A percentile compares a stretch with the other conserved stretches of the same genome.
Evolutionary conservation across 306 rosid genomes (phyloP).

Genomic region (Trifolium subterraneum): DNA sequence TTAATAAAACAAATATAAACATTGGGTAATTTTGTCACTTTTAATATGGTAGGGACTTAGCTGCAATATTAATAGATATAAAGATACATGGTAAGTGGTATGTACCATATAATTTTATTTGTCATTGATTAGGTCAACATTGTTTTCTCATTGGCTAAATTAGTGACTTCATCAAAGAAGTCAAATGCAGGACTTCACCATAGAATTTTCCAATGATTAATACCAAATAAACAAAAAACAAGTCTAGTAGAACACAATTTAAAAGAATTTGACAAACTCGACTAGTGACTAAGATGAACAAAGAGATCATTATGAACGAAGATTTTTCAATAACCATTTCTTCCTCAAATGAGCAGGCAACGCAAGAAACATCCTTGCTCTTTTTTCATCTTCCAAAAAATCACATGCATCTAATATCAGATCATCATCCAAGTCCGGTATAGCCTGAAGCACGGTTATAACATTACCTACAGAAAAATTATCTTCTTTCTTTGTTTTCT

Average conservation of each 20-base stretch:
- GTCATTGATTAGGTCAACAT: no score
- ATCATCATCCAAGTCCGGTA: conserved; percentile 62
- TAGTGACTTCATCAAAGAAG: no score
- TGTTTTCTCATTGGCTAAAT: no score
- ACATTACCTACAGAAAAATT: conserved; percentile 47
- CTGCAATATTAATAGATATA: no score
- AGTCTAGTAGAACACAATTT: not conserved
- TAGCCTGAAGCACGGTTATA: conserved; percentile 47
- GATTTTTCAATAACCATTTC: conserved; percentile 59
- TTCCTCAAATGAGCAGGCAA: conserved; percentile 50
- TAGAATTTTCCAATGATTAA: no score
- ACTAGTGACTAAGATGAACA: conserved; percentile 8
- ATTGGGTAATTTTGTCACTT: no score
- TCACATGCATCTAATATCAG: conserved; percentile 56
- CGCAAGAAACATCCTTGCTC: conserved; percentile 58
- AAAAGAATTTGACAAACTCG: conserved; percentile 2
- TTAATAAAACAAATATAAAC: no score
- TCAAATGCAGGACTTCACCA: no score
- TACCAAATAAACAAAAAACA: conserved; percentile 3
- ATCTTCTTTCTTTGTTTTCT: conserved; percentile 59
- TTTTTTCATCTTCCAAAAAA: conserved; percentile 59
- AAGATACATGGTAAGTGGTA: no score
- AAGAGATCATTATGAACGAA: conserved; percentile 38
- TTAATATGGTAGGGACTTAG: no score
- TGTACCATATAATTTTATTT: no score